phyloP scores from a whole-genome alignment of 2,329 filamentous ascomycete species.

The Aspergillus ochraceoroseus region DNA sequence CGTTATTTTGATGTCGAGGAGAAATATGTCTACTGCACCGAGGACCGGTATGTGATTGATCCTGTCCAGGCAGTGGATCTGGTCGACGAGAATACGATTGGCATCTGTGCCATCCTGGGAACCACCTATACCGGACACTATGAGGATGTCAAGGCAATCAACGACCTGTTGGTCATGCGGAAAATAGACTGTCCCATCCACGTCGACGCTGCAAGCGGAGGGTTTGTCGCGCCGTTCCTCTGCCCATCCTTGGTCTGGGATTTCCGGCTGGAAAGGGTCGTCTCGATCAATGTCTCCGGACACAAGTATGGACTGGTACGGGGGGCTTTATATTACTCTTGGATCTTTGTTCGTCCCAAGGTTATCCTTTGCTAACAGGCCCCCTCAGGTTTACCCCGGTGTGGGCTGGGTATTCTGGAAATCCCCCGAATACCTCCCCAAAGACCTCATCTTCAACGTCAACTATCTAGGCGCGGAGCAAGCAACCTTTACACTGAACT shows the following conservation, averaged over 20 bases:
- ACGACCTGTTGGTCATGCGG: conserved; percentile 56
- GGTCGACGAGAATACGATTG: conserved; percentile 71
- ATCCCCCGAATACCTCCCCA: conserved; percentile 60
- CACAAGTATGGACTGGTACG: conserved; percentile 49
- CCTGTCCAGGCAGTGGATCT: conserved; percentile 60
- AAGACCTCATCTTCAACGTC: conserved; percentile 65
- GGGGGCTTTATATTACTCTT: too few species aligned
- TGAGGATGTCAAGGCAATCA: conserved; percentile 65
- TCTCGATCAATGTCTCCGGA: conserved; percentile 56
- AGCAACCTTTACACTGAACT: conserved; percentile 66
- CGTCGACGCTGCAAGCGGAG: conserved; percentile 43
- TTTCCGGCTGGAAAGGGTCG: conserved; percentile 32
- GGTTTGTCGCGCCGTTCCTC: conserved; percentile 43
- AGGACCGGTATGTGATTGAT: conserved; percentile 62
- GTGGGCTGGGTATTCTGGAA: conserved; percentile 69
- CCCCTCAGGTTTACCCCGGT: conserved; percentile 53
- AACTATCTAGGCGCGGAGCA: conserved; percentile 69
- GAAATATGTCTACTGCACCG: conserved; percentile 39
- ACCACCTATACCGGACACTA: conserved; percentile 71
- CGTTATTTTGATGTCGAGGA: conserved; percentile 69
- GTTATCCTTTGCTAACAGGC: neutral
- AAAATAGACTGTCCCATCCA: conserved; percentile 51
- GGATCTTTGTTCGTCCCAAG: neutral
- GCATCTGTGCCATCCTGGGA: conserved; percentile 67
- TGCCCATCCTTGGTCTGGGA: conserved; percentile 32